Conservation (phyloP, 192 early-diverging fungal species). For the Dimargaris cristalligena region DNA sequence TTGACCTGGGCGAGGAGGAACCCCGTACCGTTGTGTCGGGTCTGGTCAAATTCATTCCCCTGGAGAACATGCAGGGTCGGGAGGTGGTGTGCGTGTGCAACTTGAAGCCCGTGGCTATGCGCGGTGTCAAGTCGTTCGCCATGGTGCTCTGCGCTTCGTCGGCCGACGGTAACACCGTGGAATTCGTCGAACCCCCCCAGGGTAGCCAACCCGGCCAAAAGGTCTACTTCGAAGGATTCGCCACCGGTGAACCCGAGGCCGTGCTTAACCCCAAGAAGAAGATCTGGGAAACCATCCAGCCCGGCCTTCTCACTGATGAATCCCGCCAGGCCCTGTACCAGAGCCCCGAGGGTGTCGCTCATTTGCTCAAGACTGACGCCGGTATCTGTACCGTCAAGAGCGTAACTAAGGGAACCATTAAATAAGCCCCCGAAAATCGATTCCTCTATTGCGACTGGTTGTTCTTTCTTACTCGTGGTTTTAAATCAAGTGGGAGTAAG, state of each 20-base stretch:
- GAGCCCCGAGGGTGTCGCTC: slow-evolving; percentile 29
- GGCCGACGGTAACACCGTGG: slow-evolving; percentile 67
- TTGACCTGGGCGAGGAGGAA: slow-evolving; percentile 74
- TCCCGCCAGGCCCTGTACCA: slow-evolving; percentile 48
- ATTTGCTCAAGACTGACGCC: slow-evolving; percentile 23
- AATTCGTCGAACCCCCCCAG: slow-evolving; percentile 77
- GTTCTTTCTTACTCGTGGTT: no score
- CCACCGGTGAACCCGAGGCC: slow-evolving; percentile 68
- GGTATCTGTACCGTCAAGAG: slow-evolving; percentile 43
- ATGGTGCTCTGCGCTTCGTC: slow-evolving; percentile 92
- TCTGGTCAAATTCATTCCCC: slow-evolving; percentile 76
- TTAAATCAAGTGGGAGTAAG: no score
- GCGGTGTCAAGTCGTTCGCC: slow-evolving; percentile 84
- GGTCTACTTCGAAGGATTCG: slow-evolving; percentile 80
- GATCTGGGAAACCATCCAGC: slow-evolving; percentile 93
- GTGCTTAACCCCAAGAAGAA: slow-evolving; percentile 97
- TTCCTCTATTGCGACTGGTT: no score
- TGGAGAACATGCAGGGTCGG: slow-evolving; percentile 72
- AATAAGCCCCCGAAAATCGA: no score
- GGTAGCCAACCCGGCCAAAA: slow-evolving; percentile 76
- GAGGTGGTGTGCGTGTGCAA: slow-evolving; percentile 69
- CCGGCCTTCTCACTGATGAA: slow-evolving; percentile 56
- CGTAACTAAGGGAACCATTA: slow-evolving; percentile 49
- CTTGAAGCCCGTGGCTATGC: slow-evolving; percentile 86
- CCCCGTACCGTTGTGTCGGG: slow-evolving; percentile 84